These are phyloP conservation scores for Phytopythium montanum DNA, from an alignment of 352 stramenopile species.

Conservation along the genomic window DNA sequence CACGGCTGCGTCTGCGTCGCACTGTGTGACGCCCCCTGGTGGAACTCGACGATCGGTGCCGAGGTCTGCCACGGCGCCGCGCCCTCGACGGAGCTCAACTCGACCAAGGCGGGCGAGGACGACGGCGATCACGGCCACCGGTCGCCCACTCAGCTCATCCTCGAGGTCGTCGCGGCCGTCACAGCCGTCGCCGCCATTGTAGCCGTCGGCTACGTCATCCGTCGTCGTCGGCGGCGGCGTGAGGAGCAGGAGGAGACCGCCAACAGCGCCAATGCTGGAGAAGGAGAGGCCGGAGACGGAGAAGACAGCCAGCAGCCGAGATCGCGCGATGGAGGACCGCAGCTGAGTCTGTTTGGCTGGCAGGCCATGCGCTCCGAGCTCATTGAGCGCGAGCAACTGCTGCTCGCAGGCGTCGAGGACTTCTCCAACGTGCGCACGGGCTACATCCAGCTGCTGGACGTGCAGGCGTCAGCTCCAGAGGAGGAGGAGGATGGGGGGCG, in stretches of 20 bases:
- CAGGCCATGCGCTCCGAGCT: conserved; percentile 43
- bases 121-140: conserved; percentile 9
- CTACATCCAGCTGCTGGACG: conserved; percentile 56
- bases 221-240: conserved; percentile 8
- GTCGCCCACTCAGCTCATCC: conserved; percentile 14
- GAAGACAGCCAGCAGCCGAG: conserved; percentile 9
- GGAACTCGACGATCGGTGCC: conserved; percentile 22
- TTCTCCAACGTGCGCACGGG: conserved; percentile 34
- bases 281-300: conserved; percentile 4
- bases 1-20: conserved; percentile 34
- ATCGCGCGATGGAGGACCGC: conserved; percentile 8
- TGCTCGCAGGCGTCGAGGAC: conserved; percentile 34
- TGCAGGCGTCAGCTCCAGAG: conserved; percentile 29
- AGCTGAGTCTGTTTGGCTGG: conserved; percentile 52
- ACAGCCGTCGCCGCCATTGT: conserved; percentile 25
- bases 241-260: not conserved
- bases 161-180: conserved; percentile 27
- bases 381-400: conserved; percentile 44
- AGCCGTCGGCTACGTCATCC: conserved; percentile 23
- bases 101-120: conserved; percentile 19
- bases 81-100: not conserved
- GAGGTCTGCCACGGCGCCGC: conserved; percentile 26
- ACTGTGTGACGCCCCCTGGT: conserved; percentile 34
- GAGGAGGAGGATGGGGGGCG: conserved; percentile 13
- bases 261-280: conserved; percentile 3